Percentiles rank a stretch among this genome's conserved stretches.
Evolutionary conservation across 306 rosid species (phyloP).

Genomic region (Vicia faba): DNA sequence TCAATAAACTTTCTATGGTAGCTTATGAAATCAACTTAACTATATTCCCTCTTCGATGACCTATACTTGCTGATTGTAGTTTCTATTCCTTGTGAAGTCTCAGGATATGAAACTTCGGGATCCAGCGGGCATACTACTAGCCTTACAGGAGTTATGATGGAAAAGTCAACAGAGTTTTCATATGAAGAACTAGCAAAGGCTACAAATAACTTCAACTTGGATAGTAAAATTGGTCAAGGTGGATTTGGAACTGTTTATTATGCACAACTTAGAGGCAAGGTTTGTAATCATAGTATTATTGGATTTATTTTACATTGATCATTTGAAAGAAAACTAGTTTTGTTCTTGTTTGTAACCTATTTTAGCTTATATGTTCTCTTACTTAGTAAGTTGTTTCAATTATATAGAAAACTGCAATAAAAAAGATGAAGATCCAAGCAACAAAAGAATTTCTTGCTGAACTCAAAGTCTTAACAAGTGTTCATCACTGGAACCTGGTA

Average conservation of each 20-base stretch:
- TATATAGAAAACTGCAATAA: constrained; percentile 59
- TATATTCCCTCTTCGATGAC: too few relatives aligned
- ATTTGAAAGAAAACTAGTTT: not conserved
- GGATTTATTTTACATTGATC: not conserved
- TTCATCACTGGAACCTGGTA: constrained; percentile 91
- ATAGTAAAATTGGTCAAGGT: constrained; percentile 80
- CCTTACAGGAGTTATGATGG: constrained; percentile 52
- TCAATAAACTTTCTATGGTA: too few relatives aligned
- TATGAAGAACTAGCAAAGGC: constrained; percentile 76
- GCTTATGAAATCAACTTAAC: too few relatives aligned
- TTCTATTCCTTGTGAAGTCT: too few relatives aligned
- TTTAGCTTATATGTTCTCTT: too few relatives aligned
- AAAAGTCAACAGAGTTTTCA: constrained; percentile 71
- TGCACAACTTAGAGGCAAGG: constrained; percentile 89
- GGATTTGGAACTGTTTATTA: constrained; percentile 38
- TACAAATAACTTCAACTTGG: constrained; percentile 70
- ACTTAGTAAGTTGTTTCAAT: not conserved
- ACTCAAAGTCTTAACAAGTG: constrained; percentile 76
- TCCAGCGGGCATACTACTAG: too few relatives aligned
- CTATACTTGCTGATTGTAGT: too few relatives aligned
- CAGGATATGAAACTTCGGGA: too few relatives aligned
- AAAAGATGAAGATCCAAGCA: constrained; percentile 70
- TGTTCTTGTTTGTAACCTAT: not conserved
- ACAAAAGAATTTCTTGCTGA: constrained; percentile 81
- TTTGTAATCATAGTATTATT: constrained; percentile 29